phyloP scores from a whole-genome alignment of 2,329 filamentous ascomycete species.

The Diaporthe nobilis region DNA sequence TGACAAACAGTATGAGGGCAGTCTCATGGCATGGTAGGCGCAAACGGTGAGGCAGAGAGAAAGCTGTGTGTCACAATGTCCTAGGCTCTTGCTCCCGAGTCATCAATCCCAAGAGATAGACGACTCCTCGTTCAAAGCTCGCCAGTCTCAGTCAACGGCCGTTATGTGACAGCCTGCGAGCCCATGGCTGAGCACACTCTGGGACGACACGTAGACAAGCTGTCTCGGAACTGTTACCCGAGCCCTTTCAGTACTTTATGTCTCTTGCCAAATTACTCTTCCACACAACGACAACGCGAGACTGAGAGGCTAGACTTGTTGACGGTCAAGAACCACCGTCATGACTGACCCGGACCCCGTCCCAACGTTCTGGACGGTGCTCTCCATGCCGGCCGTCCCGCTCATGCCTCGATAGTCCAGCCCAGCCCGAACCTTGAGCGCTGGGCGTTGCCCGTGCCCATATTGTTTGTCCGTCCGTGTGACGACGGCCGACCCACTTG shows the following conservation, averaged over 20 bases:
- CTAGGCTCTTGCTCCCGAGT: background rate
- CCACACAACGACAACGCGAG: background rate
- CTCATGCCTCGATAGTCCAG: background rate
- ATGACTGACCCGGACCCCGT: background rate
- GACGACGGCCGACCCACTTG: background rate
- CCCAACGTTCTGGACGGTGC: background rate
- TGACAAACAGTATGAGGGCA: background rate
- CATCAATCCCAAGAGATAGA: background rate
- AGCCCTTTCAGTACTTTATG: background rate
- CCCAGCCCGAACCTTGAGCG: constrained; percentile 1
- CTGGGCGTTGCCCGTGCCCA: background rate
- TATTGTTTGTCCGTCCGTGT: background rate
- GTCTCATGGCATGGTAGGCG: background rate
- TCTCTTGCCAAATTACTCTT: background rate
- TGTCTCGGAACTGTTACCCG: background rate
- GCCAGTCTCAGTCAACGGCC: background rate
- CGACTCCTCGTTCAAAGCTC: background rate
- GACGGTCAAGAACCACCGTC: background rate
- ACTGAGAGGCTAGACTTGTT: background rate
- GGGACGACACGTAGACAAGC: background rate
- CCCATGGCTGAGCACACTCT: background rate
- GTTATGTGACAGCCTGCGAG: background rate
- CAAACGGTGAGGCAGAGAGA: background rate
- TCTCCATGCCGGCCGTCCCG: constrained; percentile 10
- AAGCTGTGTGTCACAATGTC: too few species aligned